Percentiles rank a stretch among this genome's conserved stretches.
These are phyloP conservation scores for Turnera subulata DNA, from an alignment of 345 rosid species.

Conservation along the genomic window DNA sequence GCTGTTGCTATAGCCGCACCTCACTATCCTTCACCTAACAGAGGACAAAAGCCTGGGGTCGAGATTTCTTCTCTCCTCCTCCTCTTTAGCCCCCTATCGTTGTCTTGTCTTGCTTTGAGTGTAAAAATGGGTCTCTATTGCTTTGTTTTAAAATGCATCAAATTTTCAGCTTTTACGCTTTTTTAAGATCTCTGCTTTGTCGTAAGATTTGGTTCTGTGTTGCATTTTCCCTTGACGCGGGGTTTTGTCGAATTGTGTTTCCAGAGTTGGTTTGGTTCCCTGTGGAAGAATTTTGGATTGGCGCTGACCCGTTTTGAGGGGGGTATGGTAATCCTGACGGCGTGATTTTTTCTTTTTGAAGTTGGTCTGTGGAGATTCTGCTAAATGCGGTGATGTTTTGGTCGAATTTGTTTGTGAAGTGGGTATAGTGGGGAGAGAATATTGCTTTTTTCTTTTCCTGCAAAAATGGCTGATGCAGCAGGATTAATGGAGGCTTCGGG, in stretches of 20 bases:
- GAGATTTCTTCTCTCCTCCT: neutral
- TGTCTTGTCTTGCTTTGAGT: constrained; percentile 16
- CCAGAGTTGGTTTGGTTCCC: neutral
- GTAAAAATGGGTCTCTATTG: constrained; percentile 11
- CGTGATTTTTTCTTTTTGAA: constrained; percentile 2
- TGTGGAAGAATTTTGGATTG: constrained; percentile 4
- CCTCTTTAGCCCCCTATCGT: neutral
- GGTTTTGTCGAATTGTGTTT: constrained; percentile 7
- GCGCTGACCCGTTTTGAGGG: constrained; percentile 3
- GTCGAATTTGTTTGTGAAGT: constrained; percentile 9
- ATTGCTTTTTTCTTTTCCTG: constrained; percentile 8
- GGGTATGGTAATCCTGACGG: constrained; percentile 3
- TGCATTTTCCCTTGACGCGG: constrained; percentile 1
- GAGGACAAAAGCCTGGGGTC: neutral
- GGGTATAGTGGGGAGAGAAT: constrained; percentile 3
- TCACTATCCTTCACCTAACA: constrained; percentile 21
- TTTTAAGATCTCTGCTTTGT: no score
- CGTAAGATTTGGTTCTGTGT: constrained; percentile 4
- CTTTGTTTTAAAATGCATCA: neutral
- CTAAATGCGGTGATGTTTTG: constrained; percentile 6
- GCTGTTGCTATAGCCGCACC: constrained; percentile 11
- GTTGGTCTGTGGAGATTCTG: constrained; percentile 13
- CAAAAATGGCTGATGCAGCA: constrained; percentile 69
- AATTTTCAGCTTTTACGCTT: neutral
- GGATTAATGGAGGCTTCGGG: constrained; percentile 82